Conservation (phyloP, 2,329 filamentous ascomycete genomes). For the Aaosphaeria arxii region DNA sequence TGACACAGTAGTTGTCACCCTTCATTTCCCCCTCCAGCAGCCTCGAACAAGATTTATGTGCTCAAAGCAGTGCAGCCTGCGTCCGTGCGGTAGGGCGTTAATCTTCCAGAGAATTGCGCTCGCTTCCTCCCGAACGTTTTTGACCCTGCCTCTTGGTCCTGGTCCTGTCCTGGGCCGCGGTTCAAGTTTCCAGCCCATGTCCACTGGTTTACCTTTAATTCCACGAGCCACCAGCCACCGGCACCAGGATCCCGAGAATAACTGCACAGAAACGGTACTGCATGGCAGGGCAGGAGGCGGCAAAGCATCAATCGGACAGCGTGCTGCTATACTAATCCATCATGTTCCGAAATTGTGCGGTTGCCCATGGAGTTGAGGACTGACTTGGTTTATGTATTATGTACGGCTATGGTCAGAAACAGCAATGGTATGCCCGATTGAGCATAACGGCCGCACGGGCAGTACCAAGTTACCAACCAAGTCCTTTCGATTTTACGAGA, state of each 20-base stretch:
- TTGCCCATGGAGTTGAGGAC: too few relatives aligned
- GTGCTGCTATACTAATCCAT: too few relatives aligned
- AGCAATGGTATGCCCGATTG: too few relatives aligned
- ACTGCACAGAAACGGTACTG: background rate
- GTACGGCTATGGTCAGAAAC: too few relatives aligned
- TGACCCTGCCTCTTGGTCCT: slow-evolving; percentile 32
- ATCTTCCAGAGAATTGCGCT: slow-evolving; percentile 31
- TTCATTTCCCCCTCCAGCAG: slow-evolving; percentile 36
- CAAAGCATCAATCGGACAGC: background rate
- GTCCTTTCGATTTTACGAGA: too few relatives aligned
- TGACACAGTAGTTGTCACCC: slow-evolving; percentile 29
- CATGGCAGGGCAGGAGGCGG: slow-evolving; percentile 15
- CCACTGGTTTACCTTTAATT: slow-evolving; percentile 15
- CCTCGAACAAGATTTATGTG: slow-evolving; percentile 22
- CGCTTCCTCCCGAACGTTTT: slow-evolving; percentile 39
- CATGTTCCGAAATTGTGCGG: too few relatives aligned
- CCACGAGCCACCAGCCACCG: slow-evolving; percentile 25
- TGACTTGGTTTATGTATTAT: too few relatives aligned
- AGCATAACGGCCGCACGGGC: too few relatives aligned
- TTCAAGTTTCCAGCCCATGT: slow-evolving; percentile 18
- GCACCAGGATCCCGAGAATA: background rate
- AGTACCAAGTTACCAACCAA: too few relatives aligned
- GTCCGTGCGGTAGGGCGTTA: slow-evolving; percentile 33
- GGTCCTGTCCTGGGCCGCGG: slow-evolving; percentile 19
- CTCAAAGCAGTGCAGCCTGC: slow-evolving; percentile 21